A percentile compares a stretch with the other conserved stretches of the same genome.
phyloP scores from a whole-genome alignment of 148 eudicot species.

The Beta vulgaris region DNA sequence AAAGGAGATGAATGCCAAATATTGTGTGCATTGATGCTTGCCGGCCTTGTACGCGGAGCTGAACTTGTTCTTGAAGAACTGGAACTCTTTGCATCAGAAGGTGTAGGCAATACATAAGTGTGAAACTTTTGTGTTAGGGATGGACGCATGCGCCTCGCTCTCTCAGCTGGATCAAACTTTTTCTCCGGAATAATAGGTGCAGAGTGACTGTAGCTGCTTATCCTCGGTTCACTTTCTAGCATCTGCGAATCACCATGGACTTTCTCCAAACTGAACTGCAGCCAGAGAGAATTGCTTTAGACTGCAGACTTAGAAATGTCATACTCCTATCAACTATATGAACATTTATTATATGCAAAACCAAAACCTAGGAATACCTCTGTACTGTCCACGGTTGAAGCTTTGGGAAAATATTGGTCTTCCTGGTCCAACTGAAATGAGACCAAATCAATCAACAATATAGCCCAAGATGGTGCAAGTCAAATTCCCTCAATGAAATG shows the following conservation, averaged over 20 bases:
- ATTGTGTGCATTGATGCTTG: constrained; percentile 35
- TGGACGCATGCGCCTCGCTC: constrained; percentile 46
- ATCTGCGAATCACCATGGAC: constrained; percentile 42
- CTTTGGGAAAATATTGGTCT: constrained; percentile 42
- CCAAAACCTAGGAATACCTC: constrained; percentile 39
- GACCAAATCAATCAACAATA: constrained; percentile 12
- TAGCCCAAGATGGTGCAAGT: background rate
- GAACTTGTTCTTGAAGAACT: constrained; percentile 47
- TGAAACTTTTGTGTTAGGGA: constrained; percentile 49
- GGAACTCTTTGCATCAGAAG: constrained; percentile 65
- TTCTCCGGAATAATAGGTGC: constrained; percentile 71
- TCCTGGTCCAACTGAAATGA: constrained; percentile 66
- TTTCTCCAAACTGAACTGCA: constrained; percentile 52
- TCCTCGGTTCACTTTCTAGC: constrained; percentile 44
- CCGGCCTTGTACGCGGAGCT: constrained; percentile 39
- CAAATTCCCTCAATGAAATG: background rate
- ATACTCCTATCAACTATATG: background rate
- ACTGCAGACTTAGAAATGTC: background rate
- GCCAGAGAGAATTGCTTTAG: constrained; percentile 8
- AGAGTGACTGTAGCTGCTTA: constrained; percentile 67
- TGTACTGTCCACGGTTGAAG: constrained; percentile 40
- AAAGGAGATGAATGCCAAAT: constrained; percentile 68
- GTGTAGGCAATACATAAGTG: constrained; percentile 80
- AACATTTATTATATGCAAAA: background rate
- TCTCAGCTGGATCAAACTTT: constrained; percentile 61